Conservation (phyloP, 208 protist genomes). For the Phytomonas francai region DNA sequence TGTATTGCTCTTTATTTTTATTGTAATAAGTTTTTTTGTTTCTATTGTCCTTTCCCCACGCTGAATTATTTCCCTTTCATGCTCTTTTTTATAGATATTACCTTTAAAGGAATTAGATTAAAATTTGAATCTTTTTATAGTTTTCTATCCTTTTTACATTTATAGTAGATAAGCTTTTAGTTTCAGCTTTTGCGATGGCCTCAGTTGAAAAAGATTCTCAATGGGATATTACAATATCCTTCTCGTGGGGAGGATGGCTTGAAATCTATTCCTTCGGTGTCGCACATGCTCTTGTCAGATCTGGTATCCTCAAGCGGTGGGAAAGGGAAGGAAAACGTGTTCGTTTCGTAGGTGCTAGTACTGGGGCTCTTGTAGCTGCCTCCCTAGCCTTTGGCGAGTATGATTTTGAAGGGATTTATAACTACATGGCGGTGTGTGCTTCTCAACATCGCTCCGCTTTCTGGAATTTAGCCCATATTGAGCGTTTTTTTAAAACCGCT, state of each 20-base stretch:
- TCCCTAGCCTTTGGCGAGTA: conserved; percentile 36
- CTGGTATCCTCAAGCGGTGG: conserved; percentile 39
- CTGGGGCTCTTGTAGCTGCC: conserved; percentile 38
- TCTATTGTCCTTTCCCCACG: neutral
- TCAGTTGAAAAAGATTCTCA: neutral
- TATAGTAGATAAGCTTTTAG: neutral
- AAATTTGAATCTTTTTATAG: neutral
- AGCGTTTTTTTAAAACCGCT: conserved; percentile 28
- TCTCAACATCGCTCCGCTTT: conserved; percentile 43
- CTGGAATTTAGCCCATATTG: conserved; percentile 32
- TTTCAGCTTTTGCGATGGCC: neutral
- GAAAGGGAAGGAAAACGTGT: conserved; percentile 43
- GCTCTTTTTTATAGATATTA: neutral
- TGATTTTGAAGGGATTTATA: conserved; percentile 30
- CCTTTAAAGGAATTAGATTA: neutral
- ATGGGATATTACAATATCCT: conserved; percentile 57
- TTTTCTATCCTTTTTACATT: no score
- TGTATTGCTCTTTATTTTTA: conserved; percentile 3
- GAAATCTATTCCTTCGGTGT: conserved; percentile 77
- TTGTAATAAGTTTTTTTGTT: neutral
- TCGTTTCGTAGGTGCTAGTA: conserved; percentile 54
- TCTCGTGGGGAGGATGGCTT: conserved; percentile 74
- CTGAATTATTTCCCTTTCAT: neutral
- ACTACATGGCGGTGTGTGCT: conserved; percentile 24
- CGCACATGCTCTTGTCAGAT: conserved; percentile 58